Conservation (phyloP, 805 yeast species). For the Ogataea glucozyma region DNA sequence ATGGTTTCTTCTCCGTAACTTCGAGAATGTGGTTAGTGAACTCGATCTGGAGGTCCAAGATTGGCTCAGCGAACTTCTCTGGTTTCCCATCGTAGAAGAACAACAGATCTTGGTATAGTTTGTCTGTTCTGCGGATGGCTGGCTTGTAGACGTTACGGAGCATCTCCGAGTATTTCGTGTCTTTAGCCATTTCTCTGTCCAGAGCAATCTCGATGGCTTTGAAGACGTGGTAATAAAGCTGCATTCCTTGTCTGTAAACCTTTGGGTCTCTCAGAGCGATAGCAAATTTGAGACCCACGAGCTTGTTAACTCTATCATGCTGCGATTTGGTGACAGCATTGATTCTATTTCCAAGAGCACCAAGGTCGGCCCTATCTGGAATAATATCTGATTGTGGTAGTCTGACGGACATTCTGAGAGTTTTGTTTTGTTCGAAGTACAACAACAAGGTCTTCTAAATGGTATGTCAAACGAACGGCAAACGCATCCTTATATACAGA, state of each 20-base stretch:
- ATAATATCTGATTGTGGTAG: constrained; percentile 47
- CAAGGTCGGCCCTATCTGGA: constrained; percentile 78
- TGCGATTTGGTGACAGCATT: constrained; percentile 63
- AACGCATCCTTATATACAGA: constrained; percentile 6
- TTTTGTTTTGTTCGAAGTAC: neutral
- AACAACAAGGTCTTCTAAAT: neutral
- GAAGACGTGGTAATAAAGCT: constrained; percentile 69
- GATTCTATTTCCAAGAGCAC: constrained; percentile 82
- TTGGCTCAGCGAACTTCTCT: constrained; percentile 57
- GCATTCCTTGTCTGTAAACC: constrained; percentile 79
- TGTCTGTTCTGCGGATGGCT: constrained; percentile 61
- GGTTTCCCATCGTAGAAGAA: constrained; percentile 61
- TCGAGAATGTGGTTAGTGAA: constrained; percentile 61
- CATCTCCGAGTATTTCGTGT: constrained; percentile 45
- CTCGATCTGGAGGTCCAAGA: constrained; percentile 59
- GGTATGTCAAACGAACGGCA: neutral
- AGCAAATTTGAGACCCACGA: constrained; percentile 69
- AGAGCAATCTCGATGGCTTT: constrained; percentile 59
- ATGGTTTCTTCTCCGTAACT: constrained; percentile 61
- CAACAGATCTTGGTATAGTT: constrained; percentile 60
- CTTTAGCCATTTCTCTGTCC: constrained; percentile 43
- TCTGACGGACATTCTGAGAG: constrained; percentile 14
- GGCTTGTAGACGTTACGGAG: constrained; percentile 67
- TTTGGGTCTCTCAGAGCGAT: constrained; percentile 73
- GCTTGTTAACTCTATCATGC: constrained; percentile 70